Evolutionary conservation across 2,329 filamentous ascomycete species (phyloP).

Genomic region (Aspergillus felis): DNA sequence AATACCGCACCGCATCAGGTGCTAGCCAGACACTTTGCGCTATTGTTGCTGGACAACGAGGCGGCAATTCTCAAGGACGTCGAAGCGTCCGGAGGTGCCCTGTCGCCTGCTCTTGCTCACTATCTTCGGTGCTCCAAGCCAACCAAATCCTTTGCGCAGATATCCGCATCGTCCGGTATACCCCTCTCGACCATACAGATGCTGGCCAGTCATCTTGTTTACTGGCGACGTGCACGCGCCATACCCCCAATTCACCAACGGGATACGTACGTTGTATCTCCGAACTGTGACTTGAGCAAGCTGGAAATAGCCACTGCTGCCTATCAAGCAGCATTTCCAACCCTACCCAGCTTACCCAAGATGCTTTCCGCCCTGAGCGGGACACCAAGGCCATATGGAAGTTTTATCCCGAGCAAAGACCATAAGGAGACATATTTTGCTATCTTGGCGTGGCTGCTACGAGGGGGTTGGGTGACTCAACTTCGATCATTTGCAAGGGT

Average conservation of each 20-base stretch:
- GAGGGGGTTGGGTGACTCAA: slow-evolving; percentile 90
- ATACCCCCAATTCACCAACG: slow-evolving; percentile 86
- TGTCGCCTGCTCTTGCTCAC: slow-evolving; percentile 73
- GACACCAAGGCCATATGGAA: slow-evolving; percentile 75
- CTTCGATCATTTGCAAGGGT: slow-evolving; percentile 89
- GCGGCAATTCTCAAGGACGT: slow-evolving; percentile 70
- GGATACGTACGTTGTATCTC: slow-evolving; percentile 87
- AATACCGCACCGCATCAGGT: slow-evolving; percentile 51
- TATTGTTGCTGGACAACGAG: slow-evolving; percentile 81
- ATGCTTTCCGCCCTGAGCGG: slow-evolving; percentile 82
- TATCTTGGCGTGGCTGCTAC: slow-evolving; percentile 89
- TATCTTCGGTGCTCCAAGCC: slow-evolving; percentile 58
- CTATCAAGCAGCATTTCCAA: slow-evolving; percentile 76
- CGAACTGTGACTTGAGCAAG: slow-evolving; percentile 74
- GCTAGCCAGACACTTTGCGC: slow-evolving; percentile 79
- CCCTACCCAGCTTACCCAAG: slow-evolving; percentile 75
- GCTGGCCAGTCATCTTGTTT: slow-evolving; percentile 88
- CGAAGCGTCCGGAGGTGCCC: slow-evolving; percentile 67
- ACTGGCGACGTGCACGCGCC: slow-evolving; percentile 89
- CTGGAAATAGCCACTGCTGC: slow-evolving; percentile 65
- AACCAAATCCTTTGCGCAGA: slow-evolving; percentile 67
- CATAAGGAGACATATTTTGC: slow-evolving; percentile 84
- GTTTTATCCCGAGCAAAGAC: slow-evolving; percentile 79
- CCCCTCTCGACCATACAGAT: slow-evolving; percentile 77
- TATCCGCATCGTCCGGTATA: slow-evolving; percentile 60